Percentiles rank a stretch among this genome's conserved stretches.
Evolutionary conservation across 805 yeast genomes (phyloP).

Genomic region (Candida piceae): DNA sequence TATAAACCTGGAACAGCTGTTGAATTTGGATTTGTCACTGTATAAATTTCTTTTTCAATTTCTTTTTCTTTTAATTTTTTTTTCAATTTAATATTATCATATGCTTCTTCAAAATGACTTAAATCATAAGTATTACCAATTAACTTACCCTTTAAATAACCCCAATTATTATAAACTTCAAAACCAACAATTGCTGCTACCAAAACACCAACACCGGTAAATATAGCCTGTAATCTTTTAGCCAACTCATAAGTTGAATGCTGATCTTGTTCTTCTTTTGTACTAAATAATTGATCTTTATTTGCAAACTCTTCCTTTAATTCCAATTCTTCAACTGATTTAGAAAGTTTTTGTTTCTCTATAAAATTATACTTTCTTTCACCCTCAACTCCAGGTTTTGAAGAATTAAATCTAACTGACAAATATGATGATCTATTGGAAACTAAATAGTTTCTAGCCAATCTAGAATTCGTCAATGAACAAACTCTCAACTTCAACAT

Average conservation of each 20-base stretch:
- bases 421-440: too few relatives aligned
- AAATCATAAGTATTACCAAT: conserved; percentile 29
- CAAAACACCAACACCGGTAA: conserved; percentile 37
- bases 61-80: conserved; percentile 16
- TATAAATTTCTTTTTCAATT: conserved; percentile 16
- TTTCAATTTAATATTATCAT: conserved; percentile 26
- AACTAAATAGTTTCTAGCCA: too few relatives aligned
- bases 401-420: too few relatives aligned
- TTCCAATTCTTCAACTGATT: background rate
- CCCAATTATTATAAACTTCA: conserved; percentile 37
- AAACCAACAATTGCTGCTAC: conserved; percentile 36
- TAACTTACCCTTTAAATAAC: conserved; percentile 32
- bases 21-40: conserved; percentile 31
- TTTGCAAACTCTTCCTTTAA: background rate
- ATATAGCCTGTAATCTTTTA: conserved; percentile 41
- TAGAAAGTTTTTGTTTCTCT: too few relatives aligned
- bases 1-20: conserved; percentile 53
- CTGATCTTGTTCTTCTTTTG: conserved; percentile 5
- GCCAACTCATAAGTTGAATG: conserved; percentile 33
- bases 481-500: too few relatives aligned
- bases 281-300: background rate
- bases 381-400: too few relatives aligned
- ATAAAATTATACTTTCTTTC: too few relatives aligned
- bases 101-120: conserved; percentile 34
- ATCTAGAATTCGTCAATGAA: too few relatives aligned